These are phyloP conservation scores for Pseudocercospora fuligena DNA, from an alignment of 2,329 filamentous ascomycete genomes.

Conservation along the genomic window DNA sequence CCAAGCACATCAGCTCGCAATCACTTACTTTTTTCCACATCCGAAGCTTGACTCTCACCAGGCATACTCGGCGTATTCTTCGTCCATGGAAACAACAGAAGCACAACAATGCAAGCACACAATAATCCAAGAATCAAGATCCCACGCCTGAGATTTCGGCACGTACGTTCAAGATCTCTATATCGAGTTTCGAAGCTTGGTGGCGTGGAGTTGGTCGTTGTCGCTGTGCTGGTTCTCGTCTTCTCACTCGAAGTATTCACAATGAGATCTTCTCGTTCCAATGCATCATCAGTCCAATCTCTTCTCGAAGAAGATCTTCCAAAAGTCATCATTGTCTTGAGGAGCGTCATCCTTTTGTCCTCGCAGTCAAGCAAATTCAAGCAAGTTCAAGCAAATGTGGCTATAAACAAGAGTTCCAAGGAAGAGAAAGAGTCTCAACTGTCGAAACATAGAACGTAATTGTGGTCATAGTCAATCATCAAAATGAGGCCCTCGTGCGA, in stretches of 20 bases:
- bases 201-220: not conserved
- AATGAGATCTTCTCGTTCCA: slow-evolving; percentile 17
- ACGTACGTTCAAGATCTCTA: slow-evolving; percentile 11
- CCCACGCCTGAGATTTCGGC: slow-evolving; percentile 2
- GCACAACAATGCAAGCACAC: not conserved
- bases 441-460: too few relatives aligned
- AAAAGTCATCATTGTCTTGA: not conserved
- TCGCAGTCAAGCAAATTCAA: not conserved
- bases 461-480: not conserved
- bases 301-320: not conserved
- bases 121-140: slow-evolving; percentile 7
- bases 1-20: not conserved
- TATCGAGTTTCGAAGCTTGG: slow-evolving; percentile 4
- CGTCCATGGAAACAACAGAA: too few relatives aligned
- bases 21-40: not conserved
- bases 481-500: not conserved
- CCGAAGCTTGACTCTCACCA: not conserved
- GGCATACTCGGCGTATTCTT: not conserved
- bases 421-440: too few relatives aligned
- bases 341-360: not conserved
- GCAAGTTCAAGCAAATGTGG: too few relatives aligned
- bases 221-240: too few relatives aligned
- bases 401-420: too few relatives aligned
- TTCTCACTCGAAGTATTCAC: not conserved
- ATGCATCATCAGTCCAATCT: slow-evolving; percentile 1